Evolutionary conservation across 2,329 filamentous ascomycete genomes (phyloP), one percentile per base, ranked within the genome.

Genomic region (Penicillium griseofulvum): DNA sequence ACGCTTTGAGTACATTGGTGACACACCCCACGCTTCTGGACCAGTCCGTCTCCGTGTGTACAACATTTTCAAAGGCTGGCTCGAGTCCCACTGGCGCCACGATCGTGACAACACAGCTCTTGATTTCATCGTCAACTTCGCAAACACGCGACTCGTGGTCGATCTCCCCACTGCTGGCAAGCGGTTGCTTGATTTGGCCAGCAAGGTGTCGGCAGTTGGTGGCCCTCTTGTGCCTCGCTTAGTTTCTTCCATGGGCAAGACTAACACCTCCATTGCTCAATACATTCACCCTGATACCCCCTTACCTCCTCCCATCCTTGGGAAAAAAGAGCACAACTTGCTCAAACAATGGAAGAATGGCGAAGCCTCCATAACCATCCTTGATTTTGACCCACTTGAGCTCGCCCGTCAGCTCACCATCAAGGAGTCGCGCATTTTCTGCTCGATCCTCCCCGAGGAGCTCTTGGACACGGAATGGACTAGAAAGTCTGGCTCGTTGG

Each of bases 61-160:
- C 78, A 97, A 99, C 70, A 87, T 91, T 54, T 91, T 99, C 81
- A 99, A 99, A 74, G 89, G 90, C 39, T 99, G 94, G 94, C 79
- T 99, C 19, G 94, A 97, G 76, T 94, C 89, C 7, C 91, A 99
- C 74, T 99, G 94, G 93, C 86, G 89, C 45, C 85, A 90, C 60
- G 85, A 91, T 56, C 86, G 87, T 11, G 94, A 99, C 70, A 83
- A 84, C 50, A 82, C 85, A 12, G 91, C 92, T 1, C 79, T 99
- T 9, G 79, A 82, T 0, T 78, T 89, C 46, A 95, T 99, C 59
- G 80, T 88, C 33, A 80, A 84, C 1, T 99, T 99, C 72, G 91
- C 93, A 2, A 84, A 87, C 62, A 82, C 83, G 44, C 88, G 88
- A 61, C 80, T 99, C 8, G 80, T 80, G 47, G 73, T 80, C 1